Conservation (phyloP, 345 rosid genomes). For the Euphorbia lathyris region DNA sequence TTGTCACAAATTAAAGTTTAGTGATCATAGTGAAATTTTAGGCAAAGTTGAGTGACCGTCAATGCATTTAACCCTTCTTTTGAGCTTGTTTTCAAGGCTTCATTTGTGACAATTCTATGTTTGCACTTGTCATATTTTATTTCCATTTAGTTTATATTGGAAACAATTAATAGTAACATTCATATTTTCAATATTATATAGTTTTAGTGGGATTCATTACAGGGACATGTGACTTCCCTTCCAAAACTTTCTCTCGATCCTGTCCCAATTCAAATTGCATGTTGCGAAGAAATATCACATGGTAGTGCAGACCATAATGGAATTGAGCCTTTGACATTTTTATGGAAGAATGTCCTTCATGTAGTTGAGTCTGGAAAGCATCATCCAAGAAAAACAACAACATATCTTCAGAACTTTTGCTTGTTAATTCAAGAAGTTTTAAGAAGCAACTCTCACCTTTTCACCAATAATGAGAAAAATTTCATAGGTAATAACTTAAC, state of each 20-base stretch:
- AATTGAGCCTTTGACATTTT: conserved; percentile 34
- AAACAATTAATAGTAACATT: conserved; percentile 2
- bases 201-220: conserved; percentile 27
- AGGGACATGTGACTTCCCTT: conserved; percentile 63
- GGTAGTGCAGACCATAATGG: conserved; percentile 29
- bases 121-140: not conserved
- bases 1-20: too few species aligned
- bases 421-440: conserved; percentile 67
- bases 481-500: conserved; percentile 50
- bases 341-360: conserved; percentile 58
- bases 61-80: too few species aligned
- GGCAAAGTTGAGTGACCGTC: too few species aligned
- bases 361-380: conserved; percentile 49
- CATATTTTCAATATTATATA: not conserved
- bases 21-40: too few species aligned
- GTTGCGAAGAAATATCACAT: conserved; percentile 31
- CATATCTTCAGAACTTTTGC: conserved; percentile 72
- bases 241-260: conserved; percentile 52
- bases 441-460: conserved; percentile 50
- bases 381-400: conserved; percentile 39
- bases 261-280: conserved; percentile 58
- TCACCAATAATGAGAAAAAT: conserved; percentile 58
- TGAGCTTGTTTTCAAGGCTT: not conserved
- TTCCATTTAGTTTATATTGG: not conserved
- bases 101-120: not conserved